Conservation (phyloP, 2,329 filamentous ascomycete species). For the Trichophyton verrucosum region DNA sequence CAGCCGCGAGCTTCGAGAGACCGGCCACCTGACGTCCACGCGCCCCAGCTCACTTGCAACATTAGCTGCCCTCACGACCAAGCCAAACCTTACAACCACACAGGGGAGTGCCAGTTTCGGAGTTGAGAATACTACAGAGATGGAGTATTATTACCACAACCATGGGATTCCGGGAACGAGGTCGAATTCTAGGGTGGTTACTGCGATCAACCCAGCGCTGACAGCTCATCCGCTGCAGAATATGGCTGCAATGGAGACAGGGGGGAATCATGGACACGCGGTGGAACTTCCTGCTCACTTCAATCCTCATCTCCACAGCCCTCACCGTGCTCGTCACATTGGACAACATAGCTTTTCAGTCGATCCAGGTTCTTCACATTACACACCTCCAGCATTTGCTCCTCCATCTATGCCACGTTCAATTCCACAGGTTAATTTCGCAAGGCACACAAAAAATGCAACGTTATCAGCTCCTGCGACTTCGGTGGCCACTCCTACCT, state of each 20-base stretch:
- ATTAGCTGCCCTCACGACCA: slow-evolving; percentile 3
- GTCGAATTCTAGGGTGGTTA: slow-evolving; percentile 7
- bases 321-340: background rate
- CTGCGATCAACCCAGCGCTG: background rate
- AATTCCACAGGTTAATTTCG: background rate
- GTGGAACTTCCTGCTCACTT: background rate
- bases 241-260: slow-evolving; percentile 8
- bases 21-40: background rate
- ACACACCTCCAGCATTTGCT: background rate
- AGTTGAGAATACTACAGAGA: slow-evolving; percentile 1
- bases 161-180: slow-evolving; percentile 5
- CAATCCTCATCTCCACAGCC: background rate
- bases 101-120: slow-evolving; percentile 8
- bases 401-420: background rate
- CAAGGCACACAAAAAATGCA: background rate
- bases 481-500: background rate
- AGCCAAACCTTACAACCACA: slow-evolving; percentile 15
- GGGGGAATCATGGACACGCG: background rate
- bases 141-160: slow-evolving; percentile 8
- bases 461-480: background rate
- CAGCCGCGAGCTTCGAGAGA: slow-evolving; percentile 7
- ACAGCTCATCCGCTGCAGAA: slow-evolving; percentile 10
- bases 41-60: slow-evolving; percentile 5
- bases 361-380: background rate
- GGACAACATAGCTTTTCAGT: background rate